Conservation (phyloP, 2,329 filamentous ascomycete species). For the Escovopsis weberi region DNA sequence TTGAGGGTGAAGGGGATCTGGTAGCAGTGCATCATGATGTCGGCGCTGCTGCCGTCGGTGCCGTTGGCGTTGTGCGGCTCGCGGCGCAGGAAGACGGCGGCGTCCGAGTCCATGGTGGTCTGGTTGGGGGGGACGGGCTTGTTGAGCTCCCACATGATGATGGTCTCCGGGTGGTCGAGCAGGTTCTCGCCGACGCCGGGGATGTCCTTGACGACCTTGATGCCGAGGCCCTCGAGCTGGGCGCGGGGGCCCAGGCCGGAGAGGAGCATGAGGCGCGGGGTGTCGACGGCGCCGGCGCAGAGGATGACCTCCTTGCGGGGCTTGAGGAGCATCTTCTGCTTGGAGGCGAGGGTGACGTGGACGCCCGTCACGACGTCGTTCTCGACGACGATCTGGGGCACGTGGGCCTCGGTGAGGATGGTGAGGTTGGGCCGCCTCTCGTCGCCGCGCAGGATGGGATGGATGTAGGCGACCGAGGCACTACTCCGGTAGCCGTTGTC, state of each 20-base stretch:
- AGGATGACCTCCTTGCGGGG: conserved; percentile 66
- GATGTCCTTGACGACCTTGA: conserved; percentile 41
- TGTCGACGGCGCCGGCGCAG: conserved; percentile 68
- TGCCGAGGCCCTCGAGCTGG: conserved; percentile 38
- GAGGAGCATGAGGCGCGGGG: conserved; percentile 50
- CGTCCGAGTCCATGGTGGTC: conserved; percentile 85
- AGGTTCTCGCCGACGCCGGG: conserved; percentile 48
- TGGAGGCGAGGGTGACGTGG: conserved; percentile 45
- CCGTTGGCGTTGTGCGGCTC: conserved; percentile 52
- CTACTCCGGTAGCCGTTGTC: conserved; percentile 74
- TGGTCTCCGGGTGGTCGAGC: conserved; percentile 44
- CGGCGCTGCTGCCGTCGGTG: conserved; percentile 60
- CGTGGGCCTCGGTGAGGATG: conserved; percentile 77
- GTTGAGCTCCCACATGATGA: conserved; percentile 64
- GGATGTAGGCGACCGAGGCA: conserved; percentile 83
- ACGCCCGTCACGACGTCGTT: conserved; percentile 60
- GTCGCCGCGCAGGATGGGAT: conserved; percentile 72
- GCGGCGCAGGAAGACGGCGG: conserved; percentile 74
- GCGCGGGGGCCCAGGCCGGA: conserved; percentile 41
- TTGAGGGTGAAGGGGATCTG: conserved; percentile 87
- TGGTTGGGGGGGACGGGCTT: conserved; percentile 60
- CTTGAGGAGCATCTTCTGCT: conserved; percentile 38
- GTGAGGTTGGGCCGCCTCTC: conserved; percentile 75
- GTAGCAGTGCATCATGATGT: conserved; percentile 96
- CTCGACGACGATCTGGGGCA: conserved; percentile 62